A percentile compares a stretch with the other conserved stretches of the same genome.
phyloP scores from a whole-genome alignment of 306 rosid species.

The Crataegus laevigata region DNA sequence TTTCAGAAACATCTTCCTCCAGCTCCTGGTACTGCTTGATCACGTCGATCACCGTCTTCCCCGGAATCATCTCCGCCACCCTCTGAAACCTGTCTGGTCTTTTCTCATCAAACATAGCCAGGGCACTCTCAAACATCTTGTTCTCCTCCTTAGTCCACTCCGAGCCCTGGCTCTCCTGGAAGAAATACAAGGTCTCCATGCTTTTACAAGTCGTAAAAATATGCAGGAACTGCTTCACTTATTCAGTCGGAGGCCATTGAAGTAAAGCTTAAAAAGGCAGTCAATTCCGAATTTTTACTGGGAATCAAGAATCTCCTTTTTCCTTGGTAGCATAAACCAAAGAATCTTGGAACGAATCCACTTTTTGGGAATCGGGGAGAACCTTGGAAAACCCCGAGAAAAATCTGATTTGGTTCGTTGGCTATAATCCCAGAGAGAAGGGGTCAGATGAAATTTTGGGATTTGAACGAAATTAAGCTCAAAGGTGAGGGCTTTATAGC shows the following conservation, averaged over 20 bases:
- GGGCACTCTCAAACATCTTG: slow-evolving; percentile 83
- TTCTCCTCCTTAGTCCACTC: slow-evolving; percentile 92
- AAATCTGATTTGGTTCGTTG: slow-evolving; percentile 5
- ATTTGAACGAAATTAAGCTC: neutral
- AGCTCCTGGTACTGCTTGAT: slow-evolving; percentile 74
- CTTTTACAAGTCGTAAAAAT: slow-evolving; percentile 3
- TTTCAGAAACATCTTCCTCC: slow-evolving; percentile 71
- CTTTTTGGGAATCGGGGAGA: slow-evolving; percentile 70
- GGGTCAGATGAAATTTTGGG: neutral
- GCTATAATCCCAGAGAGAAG: neutral
- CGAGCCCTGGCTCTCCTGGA: slow-evolving; percentile 35
- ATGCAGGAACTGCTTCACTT: neutral
- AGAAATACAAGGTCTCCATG: slow-evolving; percentile 60
- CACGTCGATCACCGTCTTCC: slow-evolving; percentile 76
- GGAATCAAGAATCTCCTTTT: slow-evolving; percentile 61
- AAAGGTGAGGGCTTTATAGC: slow-evolving; percentile 3
- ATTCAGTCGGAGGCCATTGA: neutral
- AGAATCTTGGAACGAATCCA: slow-evolving; percentile 57
- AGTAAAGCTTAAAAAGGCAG: slow-evolving; percentile 28
- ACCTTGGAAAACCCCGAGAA: slow-evolving; percentile 33
- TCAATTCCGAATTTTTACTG: slow-evolving; percentile 45
- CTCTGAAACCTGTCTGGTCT: slow-evolving; percentile 70
- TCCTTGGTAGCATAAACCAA: slow-evolving; percentile 31
- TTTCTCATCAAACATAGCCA: slow-evolving; percentile 68
- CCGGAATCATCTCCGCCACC: slow-evolving; percentile 81